These are phyloP conservation scores for Thecaphora thlaspeos DNA, from an alignment of 1,284 basidiomycete species.

Conservation along the genomic window DNA sequence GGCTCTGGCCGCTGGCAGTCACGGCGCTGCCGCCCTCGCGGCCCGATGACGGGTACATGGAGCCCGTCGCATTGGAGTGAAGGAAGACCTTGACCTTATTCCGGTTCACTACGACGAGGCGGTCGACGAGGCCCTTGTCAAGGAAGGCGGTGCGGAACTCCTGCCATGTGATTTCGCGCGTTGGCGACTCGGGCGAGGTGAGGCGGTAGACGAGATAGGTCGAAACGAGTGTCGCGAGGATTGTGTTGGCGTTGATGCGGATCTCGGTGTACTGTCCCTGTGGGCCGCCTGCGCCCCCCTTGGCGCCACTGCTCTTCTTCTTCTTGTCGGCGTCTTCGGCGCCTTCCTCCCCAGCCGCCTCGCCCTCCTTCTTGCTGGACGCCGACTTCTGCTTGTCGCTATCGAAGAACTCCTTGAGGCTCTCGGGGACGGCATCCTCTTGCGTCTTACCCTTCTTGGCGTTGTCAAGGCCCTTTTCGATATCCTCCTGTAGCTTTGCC, in stretches of 20 bases:
- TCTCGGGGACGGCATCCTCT: conserved; percentile 33
- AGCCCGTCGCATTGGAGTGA: conserved; percentile 78
- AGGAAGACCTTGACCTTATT: conserved; percentile 78
- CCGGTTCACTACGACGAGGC: conserved; percentile 88
- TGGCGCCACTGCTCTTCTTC: conserved; percentile 26
- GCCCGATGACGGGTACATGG: conserved; percentile 59
- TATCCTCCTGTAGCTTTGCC: conserved; percentile 36
- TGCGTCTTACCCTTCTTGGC: conserved; percentile 39
- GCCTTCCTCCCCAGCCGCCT: conserved; percentile 12
- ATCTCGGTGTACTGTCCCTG: conserved; percentile 42
- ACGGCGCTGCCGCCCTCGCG: conserved; percentile 4
- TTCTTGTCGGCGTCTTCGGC: conserved; percentile 19
- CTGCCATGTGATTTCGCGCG: conserved; percentile 96
- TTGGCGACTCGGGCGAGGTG: conserved; percentile 62
- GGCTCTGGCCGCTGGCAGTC: conserved; percentile 13
- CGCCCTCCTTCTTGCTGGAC: conserved; percentile 7
- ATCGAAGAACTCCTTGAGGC: conserved; percentile 48
- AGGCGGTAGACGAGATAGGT: conserved; percentile 71
- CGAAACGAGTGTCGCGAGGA: conserved; percentile 60
- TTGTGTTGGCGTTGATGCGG: conserved; percentile 49
- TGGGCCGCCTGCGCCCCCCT: conserved; percentile 20
- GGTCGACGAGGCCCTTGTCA: conserved; percentile 93
- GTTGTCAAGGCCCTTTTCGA: conserved; percentile 45
- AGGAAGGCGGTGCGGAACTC: conserved; percentile 94
- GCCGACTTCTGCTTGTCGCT: conserved; percentile 24